These are phyloP conservation scores for Zygosaccharomyces kombuchaensis DNA, from an alignment of 805 yeast species.

Conservation along the genomic window DNA sequence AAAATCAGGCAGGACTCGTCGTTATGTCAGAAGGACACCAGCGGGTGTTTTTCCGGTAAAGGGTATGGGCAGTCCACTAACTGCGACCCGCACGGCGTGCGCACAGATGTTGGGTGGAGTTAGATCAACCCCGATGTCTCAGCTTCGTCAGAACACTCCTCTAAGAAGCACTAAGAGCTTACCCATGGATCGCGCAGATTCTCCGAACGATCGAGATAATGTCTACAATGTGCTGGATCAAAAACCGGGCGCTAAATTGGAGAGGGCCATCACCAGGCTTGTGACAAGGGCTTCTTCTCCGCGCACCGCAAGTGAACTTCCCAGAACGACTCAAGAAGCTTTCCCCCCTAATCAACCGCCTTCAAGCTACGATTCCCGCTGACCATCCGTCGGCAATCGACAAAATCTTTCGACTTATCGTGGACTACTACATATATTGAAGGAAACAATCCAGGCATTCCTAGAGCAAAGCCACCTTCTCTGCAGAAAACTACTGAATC, in stretches of 20 bases:
- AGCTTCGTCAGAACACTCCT: neutral
- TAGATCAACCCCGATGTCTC: neutral
- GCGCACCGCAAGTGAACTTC: constrained; percentile 12
- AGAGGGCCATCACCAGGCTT: constrained; percentile 30
- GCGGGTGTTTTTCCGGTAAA: constrained; percentile 74
- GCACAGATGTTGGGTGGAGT: neutral
- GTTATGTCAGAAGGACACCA: constrained; percentile 47
- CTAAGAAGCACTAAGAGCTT: neutral
- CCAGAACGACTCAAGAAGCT: constrained; percentile 28
- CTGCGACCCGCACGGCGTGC: constrained; percentile 10
- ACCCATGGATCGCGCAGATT: neutral
- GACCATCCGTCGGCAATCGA: neutral
- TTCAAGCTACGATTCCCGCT: neutral
- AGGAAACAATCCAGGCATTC: neutral
- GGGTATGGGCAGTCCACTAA: constrained; percentile 68
- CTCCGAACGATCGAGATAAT: constrained; percentile 9
- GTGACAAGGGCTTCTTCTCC: constrained; percentile 10
- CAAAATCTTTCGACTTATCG: neutral
- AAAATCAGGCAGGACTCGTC: neutral
- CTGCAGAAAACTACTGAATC: neutral
- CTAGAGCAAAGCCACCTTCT: neutral
- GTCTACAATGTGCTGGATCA: constrained; percentile 35
- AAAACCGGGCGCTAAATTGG: constrained; percentile 35
- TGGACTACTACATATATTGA: too few relatives aligned
- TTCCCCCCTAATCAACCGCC: constrained; percentile 18